Conservation (phyloP, 805 yeast genomes). For the Blastobotrys americana region DNA sequence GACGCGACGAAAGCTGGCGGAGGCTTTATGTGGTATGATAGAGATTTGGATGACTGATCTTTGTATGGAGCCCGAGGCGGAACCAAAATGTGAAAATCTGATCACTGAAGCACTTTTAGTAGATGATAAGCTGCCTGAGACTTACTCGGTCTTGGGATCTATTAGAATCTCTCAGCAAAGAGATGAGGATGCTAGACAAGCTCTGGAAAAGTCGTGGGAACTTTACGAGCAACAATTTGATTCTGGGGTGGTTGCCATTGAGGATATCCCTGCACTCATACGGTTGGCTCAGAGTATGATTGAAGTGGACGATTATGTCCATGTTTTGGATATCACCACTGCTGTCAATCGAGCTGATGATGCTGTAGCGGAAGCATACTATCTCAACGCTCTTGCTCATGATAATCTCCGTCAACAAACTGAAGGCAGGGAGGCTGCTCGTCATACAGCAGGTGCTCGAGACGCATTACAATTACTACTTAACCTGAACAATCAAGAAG, state of each 20-base stretch:
- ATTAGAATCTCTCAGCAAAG: slow-evolving; percentile 83
- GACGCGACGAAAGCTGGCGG: slow-evolving; percentile 49
- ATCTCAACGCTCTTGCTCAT: slow-evolving; percentile 74
- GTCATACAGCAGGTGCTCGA: slow-evolving; percentile 34
- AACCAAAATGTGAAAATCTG: slow-evolving; percentile 63
- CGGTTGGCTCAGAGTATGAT: slow-evolving; percentile 67
- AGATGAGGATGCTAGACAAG: slow-evolving; percentile 61
- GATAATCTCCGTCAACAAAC: slow-evolving; percentile 17
- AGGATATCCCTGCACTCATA: slow-evolving; percentile 62
- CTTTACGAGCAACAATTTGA: slow-evolving; percentile 38
- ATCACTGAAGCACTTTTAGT: slow-evolving; percentile 57
- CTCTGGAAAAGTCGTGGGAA: slow-evolving; percentile 65
- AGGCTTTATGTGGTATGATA: slow-evolving; percentile 75
- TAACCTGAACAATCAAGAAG: slow-evolving; percentile 34
- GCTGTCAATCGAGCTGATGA: slow-evolving; percentile 75
- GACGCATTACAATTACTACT: slow-evolving; percentile 36
- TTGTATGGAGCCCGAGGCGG: slow-evolving; percentile 91
- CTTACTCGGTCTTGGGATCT: slow-evolving; percentile 75
- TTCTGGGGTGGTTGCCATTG: slow-evolving; percentile 29
- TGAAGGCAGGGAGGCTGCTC: slow-evolving; percentile 25
- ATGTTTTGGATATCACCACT: slow-evolving; percentile 57
- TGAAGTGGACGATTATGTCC: slow-evolving; percentile 67
- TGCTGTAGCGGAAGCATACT: slow-evolving; percentile 70
- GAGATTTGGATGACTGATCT: slow-evolving; percentile 95
- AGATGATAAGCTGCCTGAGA: slow-evolving; percentile 56